Base-by-base conservation (phyloP, 306 rosid genomes). In the Quercus wislizeni region DNA sequence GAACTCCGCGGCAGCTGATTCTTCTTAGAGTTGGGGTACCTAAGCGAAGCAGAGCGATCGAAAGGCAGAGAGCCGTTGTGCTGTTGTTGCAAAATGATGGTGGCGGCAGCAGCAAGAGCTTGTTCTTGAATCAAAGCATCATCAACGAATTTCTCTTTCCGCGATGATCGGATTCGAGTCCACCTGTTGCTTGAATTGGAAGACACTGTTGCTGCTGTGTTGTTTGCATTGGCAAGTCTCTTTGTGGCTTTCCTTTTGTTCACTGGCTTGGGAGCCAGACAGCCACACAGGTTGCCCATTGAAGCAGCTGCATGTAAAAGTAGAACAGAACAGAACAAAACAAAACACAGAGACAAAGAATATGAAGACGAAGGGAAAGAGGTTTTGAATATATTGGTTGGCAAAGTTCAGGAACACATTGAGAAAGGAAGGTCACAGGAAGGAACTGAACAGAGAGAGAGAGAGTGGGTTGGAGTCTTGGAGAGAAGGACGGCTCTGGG, bases 231-330 rank as follows among this genome's bases (percentile, higher is more conserved):
- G 9, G 84, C 76, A 15, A 85, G 88, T 30, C 98, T 97, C 74
- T 89, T 89, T n/a, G 79, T 21, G 38, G 84, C 82, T 30, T 82
- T 90, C 52, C 80, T 70, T 74, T 85, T 74, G 25, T 68, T 68
- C 72, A 74, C 41, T 4, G 90, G 51, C 28, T 84, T 85, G 28
- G 87, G 83, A 68, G 87, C 80, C 71, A 90, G 76, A 67, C 91
- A 78, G 71, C 97, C 75, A 38, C 99, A 95, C 31, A 93, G 84
- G 76, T 95, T 95, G 7, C 99, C 99, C 99, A 96, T 95, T 85
- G 77, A 28, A 10, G 74, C 80, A 68, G 84, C 95, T 85, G 77
- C 35, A 10, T 72, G 80, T 71, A 83, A 93, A 91, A 88, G 90
- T 7, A 83, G 64, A 71, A n/a, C 54, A 9, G n/a, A 13, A 21